Evolutionary conservation across 129 eudicot genomes (phyloP).

Genomic region (Helianthus annuus): HanXRQr2.0-SUNRISE NC_035447.2:1746905-1747404

Average conservation of each 20-base stretch:
- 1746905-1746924: too few species aligned
- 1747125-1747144: not conserved
- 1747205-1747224: not conserved
- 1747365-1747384: conserved; percentile 1
- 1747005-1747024: too few species aligned
- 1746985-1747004: too few species aligned
- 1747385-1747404: conserved; percentile 31
- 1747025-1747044: too few species aligned
- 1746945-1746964: too few species aligned
- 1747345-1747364: conserved; percentile 36
- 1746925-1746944: too few species aligned
- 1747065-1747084: not conserved
- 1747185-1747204: conserved; percentile 10
- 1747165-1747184: conserved; percentile 21
- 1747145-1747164: not conserved
- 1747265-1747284: conserved; percentile 12
- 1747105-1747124: not conserved
- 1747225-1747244: not conserved
- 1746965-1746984: too few species aligned
- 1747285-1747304: conserved; percentile 28
- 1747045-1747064: not conserved
- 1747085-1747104: not conserved
- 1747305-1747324: conserved; percentile 35
- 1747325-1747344: conserved; percentile 18
- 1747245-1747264: conserved; percentile 17